These are phyloP conservation scores for Thermothielavioides terrestris DNA, from an alignment of 495 filamentous ascomycete genomes.

Conservation along the genomic window DNA sequence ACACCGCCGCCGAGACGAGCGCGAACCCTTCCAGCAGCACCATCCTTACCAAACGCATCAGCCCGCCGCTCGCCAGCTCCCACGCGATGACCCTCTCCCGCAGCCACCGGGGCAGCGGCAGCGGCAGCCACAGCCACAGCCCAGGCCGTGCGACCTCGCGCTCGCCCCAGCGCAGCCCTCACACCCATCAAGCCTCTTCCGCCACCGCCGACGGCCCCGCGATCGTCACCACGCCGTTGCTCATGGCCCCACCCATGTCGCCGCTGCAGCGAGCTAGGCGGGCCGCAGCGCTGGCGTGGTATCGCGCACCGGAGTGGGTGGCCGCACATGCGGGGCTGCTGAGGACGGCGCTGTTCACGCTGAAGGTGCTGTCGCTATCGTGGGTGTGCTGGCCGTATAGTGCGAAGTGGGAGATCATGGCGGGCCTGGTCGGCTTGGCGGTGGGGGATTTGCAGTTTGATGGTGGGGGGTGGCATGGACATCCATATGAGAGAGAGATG, in stretches of 20 bases:
- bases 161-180: constrained; percentile 22
- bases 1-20: constrained; percentile 20
- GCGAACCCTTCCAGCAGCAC: constrained; percentile 15
- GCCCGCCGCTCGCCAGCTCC: not conserved
- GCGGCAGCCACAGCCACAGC: not conserved
- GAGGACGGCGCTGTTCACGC: constrained; percentile 28
- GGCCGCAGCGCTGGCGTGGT: constrained; percentile 23
- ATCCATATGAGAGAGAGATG: not conserved
- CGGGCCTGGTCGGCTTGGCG: constrained; percentile 30
- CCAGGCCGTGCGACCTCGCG: constrained; percentile 6
- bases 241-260: constrained; percentile 51
- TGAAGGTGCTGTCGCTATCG: constrained; percentile 34
- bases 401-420: constrained; percentile 24
- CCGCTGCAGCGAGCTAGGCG: constrained; percentile 31
- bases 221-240: constrained; percentile 37
- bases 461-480: not conserved
- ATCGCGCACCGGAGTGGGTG: constrained; percentile 17
- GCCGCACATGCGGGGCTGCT: constrained; percentile 19
- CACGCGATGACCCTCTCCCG: constrained; percentile 10
- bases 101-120: not conserved
- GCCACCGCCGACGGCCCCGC: not conserved
- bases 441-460: constrained; percentile 29
- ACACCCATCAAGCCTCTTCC: not conserved
- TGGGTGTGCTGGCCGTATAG: constrained; percentile 40
- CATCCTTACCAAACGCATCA: constrained; percentile 3